phyloP scores from a whole-genome alignment of 345 rosid genomes.

The Brassica rapa region DNA sequence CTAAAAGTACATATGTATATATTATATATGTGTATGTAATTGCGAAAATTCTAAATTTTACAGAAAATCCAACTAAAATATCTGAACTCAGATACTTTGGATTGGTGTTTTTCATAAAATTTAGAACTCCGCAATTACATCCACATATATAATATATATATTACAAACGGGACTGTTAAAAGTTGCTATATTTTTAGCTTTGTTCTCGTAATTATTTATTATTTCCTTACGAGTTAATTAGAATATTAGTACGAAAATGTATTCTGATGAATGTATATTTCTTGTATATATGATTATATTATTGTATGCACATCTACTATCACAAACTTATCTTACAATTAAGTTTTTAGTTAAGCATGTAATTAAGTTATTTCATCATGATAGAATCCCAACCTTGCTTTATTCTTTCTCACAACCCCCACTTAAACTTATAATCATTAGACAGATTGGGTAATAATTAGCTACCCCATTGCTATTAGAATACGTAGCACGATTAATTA shows the following conservation, averaged over 20 bases:
- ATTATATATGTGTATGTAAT: no score
- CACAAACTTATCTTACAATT: not conserved
- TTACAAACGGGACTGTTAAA: not conserved
- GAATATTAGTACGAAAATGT: not conserved
- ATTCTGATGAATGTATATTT: not conserved
- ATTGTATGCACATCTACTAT: not conserved
- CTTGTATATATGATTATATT: not conserved
- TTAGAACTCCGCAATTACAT: no score
- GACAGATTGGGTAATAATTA: slow-evolving; percentile 42
- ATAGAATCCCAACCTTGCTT: slow-evolving; percentile 30
- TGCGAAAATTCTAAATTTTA: no score
- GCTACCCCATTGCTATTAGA: slow-evolving; percentile 36
- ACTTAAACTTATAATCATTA: slow-evolving; percentile 42
- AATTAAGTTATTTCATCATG: slow-evolving; percentile 19
- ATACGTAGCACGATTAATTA: slow-evolving; percentile 33
- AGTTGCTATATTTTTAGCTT: not conserved
- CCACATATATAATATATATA: not conserved
- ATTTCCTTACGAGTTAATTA: not conserved
- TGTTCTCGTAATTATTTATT: not conserved
- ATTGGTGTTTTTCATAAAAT: no score
- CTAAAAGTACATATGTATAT: no score
- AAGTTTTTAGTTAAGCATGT: slow-evolving; percentile 12
- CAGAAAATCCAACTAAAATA: no score
- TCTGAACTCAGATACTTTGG: no score
- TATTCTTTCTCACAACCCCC: slow-evolving; percentile 37